Base-by-base conservation (phyloP, 2,329 filamentous ascomycete genomes). In the Iodosphaeria phyllophila region DNA sequence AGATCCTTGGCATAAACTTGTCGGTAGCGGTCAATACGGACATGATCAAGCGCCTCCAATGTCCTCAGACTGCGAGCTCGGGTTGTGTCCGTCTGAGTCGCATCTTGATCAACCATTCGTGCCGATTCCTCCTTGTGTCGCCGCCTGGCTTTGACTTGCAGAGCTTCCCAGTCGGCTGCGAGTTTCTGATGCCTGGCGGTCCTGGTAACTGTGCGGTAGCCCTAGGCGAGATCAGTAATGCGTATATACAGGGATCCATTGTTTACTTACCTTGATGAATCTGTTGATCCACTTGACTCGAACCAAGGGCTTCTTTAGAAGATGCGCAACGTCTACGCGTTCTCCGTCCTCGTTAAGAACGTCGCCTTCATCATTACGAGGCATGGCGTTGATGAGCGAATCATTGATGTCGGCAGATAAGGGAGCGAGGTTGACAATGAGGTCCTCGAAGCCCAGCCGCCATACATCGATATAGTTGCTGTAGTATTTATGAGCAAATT, bases 381-480 rank as follows among this genome's bases (percentile, higher is more conserved):
- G 68, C 52, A 65, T 54, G 2, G 61, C 65, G 31, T 65, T 58
- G 26, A 73, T 43, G 2, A 71, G 49, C 2, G 65, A 69, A 33
- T 71, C 60, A 19, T 69, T 59, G 23, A 74, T 68, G 17, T 74
- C 68, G 2, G 47, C 40, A 2, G 52, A 50, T 4, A 70, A 66
- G 6, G 82, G 78, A 2, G 82, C 83, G 17, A 95, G 67, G 43
- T 92, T 95, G 38, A 98, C 80, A 24, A 95, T 72, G 12, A 98
- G 70, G 43, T 92, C 84, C 40, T 92, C 78, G 47, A 95, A 98
- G 1, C 89, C 89, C 23, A 95, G 62, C 16, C 83, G 67, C 89
- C 89, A 98, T 6, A 76, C 73, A 41, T 71, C 70, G 16, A 95
- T 60, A 44, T 95, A 98, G 40, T 80, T 74, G 31, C 71, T 61